These are phyloP conservation scores for Conidiobolus incongruus DNA, from an alignment of 371 early-diverging fungal species.

Conservation along the genomic window DNA sequence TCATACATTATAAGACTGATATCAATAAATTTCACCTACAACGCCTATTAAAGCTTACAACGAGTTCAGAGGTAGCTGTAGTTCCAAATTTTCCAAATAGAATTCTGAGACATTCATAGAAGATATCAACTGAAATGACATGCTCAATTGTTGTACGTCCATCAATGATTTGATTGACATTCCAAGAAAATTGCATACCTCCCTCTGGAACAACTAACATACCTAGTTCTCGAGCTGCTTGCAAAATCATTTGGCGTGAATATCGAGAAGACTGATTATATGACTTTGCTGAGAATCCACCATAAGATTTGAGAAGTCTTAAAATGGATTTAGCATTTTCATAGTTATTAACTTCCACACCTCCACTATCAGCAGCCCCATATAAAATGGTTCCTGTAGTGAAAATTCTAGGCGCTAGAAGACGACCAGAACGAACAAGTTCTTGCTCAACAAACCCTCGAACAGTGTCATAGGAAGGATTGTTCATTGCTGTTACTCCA, in stretches of 20 bases:
- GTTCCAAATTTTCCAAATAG: not conserved
- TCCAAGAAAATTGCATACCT: not conserved
- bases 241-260: not conserved
- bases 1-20: not conserved
- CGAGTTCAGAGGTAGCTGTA: not conserved
- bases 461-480: not conserved
- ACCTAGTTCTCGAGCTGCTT: not conserved
- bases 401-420: not conserved
- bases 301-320: no score
- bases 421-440: not conserved
- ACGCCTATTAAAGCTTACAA: not conserved
- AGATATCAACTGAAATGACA: not conserved
- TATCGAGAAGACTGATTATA: not conserved
- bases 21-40: not conserved
- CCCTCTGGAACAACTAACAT: no score
- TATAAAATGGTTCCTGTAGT: not conserved
- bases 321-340: not conserved
- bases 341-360: not conserved
- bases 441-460: not conserved
- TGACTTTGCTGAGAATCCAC: not conserved
- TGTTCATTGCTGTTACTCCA: not conserved
- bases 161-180: constrained; percentile 1
- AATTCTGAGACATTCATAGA: not conserved
- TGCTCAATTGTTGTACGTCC: not conserved
- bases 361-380: not conserved